These are phyloP conservation scores for Fusarium odoratissimum DNA, from an alignment of 2,329 filamentous ascomycete species.

Conservation along the genomic window DNA sequence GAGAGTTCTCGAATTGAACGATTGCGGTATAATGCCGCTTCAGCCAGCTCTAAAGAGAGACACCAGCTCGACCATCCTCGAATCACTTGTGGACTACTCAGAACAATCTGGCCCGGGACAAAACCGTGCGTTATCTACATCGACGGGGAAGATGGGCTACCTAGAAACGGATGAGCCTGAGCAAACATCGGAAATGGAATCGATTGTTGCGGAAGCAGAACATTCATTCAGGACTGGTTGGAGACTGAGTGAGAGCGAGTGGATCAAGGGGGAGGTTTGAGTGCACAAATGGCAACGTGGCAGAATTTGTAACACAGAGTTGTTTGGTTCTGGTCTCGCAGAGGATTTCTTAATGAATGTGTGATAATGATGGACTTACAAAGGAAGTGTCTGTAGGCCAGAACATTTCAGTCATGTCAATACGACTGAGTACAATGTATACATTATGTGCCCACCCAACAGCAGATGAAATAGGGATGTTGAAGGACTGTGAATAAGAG, in stretches of 20 bases:
- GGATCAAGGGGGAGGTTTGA: slow-evolving; percentile 11
- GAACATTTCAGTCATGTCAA: neutral
- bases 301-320: neutral
- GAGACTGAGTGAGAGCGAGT: slow-evolving; percentile 36
- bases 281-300: neutral
- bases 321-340: neutral
- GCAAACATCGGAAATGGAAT: neutral
- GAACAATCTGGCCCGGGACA: neutral
- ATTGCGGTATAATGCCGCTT: neutral
- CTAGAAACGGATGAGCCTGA: neutral
- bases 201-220: slow-evolving; percentile 3
- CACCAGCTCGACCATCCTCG: neutral
- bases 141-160: neutral
- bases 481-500: neutral
- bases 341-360: neutral
- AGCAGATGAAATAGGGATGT: neutral
- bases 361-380: neutral
- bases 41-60: neutral
- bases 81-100: neutral
- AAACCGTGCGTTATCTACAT: neutral
- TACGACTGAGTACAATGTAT: neutral
- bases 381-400: neutral
- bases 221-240: slow-evolving; percentile 18
- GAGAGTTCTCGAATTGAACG: neutral
- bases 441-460: neutral